A percentile compares a stretch with the other conserved stretches of the same genome.
These are phyloP conservation scores for Eleusine indica DNA, from an alignment of 176 grass and related monocot genomes.

Conservation along the genomic window DNA sequence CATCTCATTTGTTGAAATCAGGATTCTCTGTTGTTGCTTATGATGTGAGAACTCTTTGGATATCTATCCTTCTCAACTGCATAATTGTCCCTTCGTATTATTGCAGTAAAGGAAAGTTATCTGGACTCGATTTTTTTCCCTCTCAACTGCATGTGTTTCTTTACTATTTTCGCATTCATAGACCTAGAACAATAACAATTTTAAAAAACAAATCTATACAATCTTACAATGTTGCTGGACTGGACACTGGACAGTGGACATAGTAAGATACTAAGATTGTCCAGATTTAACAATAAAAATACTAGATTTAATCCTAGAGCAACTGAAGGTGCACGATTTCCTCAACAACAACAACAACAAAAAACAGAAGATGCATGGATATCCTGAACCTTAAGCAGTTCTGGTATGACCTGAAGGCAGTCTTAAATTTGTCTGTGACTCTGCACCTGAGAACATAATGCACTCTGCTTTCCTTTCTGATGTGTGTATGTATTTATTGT, in stretches of 20 bases:
- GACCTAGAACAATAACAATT: background rate
- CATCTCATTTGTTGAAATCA: constrained; percentile 89
- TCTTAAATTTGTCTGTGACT: background rate
- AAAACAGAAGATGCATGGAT: background rate
- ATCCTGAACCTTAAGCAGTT: background rate
- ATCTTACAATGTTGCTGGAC: constrained; percentile 14
- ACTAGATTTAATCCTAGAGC: constrained; percentile 2
- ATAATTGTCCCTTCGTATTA: background rate
- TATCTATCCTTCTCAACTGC: constrained; percentile 22
- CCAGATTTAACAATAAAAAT: too few relatives aligned
- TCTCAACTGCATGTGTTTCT: constrained; percentile 11
- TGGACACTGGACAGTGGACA: background rate
- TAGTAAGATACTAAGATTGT: too few relatives aligned
- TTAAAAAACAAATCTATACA: constrained; percentile 1
- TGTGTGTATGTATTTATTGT: background rate
- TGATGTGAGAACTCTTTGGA: constrained; percentile 68
- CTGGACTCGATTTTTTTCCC: background rate
- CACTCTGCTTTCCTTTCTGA: background rate
- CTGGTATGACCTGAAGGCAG: background rate
- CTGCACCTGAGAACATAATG: background rate
- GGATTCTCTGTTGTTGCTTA: constrained; percentile 81
- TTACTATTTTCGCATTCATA: constrained; percentile 7
- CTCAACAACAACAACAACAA: background rate
- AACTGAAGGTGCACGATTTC: background rate
- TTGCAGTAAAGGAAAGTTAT: background rate